Evolutionary conservation across 257 asterid species (phyloP).

Genomic region (Ilex asprella): DNA sequence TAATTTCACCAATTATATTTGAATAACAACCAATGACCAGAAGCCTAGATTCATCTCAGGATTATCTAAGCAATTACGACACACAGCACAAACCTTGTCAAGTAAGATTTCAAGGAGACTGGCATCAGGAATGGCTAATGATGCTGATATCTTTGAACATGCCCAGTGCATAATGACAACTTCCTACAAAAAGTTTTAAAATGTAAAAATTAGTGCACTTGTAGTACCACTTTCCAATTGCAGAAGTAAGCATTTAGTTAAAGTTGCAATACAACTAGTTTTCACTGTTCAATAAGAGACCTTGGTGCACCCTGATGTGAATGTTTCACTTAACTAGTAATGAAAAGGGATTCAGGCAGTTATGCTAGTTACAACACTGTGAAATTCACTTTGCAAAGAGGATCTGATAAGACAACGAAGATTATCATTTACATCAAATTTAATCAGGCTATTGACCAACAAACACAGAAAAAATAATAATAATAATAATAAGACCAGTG

Average conservation of each 20-base stretch:
- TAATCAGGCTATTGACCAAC: too few species aligned
- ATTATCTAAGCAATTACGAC: background rate
- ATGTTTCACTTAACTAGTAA: too few species aligned
- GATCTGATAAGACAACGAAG: too few species aligned
- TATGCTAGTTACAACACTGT: too few species aligned
- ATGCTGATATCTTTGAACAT: conserved; percentile 70
- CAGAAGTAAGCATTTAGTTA: background rate
- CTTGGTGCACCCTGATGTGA: too few species aligned
- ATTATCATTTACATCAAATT: too few species aligned
- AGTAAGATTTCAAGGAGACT: conserved; percentile 69
- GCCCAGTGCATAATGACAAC: conserved; percentile 96
- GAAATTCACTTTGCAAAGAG: too few species aligned
- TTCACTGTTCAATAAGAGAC: background rate
- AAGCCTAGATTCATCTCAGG: background rate
- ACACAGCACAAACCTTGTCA: conserved; percentile 57
- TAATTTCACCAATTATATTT: conserved; percentile 20
- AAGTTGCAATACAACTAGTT: background rate
- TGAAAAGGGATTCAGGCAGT: too few species aligned
- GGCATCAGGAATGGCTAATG: conserved; percentile 68
- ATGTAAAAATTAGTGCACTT: background rate
- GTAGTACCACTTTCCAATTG: too few species aligned
- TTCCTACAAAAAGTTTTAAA: conserved; percentile 39
- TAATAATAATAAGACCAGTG: too few species aligned
- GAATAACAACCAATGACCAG: conserved; percentile 3
- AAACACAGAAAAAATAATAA: too few species aligned